These are phyloP conservation scores for Rosa multiflora DNA, from an alignment of 306 rosid species.

Conservation along the genomic window DNA sequence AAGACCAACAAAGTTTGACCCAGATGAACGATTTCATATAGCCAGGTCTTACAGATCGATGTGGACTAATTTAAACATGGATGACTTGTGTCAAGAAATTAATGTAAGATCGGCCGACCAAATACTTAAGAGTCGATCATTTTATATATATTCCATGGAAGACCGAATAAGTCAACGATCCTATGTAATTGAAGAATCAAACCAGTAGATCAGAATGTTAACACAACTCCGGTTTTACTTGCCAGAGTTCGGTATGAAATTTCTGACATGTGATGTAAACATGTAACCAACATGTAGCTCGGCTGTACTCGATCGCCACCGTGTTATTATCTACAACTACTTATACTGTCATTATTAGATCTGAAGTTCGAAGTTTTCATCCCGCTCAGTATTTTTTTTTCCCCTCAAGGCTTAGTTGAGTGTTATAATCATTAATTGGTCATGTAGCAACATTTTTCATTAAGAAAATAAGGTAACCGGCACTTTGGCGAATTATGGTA, in stretches of 20 bases:
- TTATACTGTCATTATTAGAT: too few species aligned
- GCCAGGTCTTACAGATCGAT: background rate
- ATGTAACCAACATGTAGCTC: background rate
- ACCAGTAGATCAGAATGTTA: background rate
- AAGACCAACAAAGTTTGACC: background rate
- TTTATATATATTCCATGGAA: background rate
- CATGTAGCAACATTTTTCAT: too few species aligned
- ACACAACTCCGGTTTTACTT: background rate
- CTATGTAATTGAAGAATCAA: background rate
- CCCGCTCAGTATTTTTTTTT: too few species aligned
- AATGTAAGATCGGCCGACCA: background rate
- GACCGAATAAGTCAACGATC: background rate
- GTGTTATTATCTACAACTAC: too few species aligned
- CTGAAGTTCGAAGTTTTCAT: too few species aligned
- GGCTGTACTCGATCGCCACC: too few species aligned
- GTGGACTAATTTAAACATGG: background rate
- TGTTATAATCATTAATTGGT: too few species aligned
- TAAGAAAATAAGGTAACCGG: too few species aligned
- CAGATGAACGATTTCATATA: background rate
- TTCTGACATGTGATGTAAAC: background rate
- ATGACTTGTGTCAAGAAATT: background rate
- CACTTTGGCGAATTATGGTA: too few species aligned
- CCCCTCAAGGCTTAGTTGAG: too few species aligned
- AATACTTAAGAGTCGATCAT: background rate
- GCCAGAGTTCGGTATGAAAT: background rate